Evolutionary conservation across 495 filamentous ascomycete species (phyloP).

Genomic region (Neurospora sp.): DNA sequence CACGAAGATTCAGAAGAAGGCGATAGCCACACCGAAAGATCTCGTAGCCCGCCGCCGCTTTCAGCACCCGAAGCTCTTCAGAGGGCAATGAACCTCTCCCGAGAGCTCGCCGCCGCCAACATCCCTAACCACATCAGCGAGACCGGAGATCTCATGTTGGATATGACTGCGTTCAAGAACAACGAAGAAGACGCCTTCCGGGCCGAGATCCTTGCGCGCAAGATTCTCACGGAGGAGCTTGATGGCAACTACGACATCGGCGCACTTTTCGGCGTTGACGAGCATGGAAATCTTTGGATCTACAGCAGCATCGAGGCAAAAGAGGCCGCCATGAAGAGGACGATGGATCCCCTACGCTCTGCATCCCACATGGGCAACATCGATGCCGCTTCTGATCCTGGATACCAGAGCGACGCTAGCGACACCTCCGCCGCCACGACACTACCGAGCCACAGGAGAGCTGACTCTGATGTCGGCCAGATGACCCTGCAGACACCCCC

Average conservation of each 20-base stretch:
- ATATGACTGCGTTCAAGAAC: constrained; percentile 94
- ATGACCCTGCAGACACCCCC: constrained; percentile 64
- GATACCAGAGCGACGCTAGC: constrained; percentile 75
- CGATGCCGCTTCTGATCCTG: constrained; percentile 82
- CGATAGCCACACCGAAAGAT: constrained; percentile 41
- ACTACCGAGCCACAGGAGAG: constrained; percentile 32
- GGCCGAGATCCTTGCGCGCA: constrained; percentile 88
- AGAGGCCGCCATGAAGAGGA: constrained; percentile 49
- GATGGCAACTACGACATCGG: constrained; percentile 96
- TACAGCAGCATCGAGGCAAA: constrained; percentile 97
- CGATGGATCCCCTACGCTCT: constrained; percentile 31
- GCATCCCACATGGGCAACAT: constrained; percentile 41
- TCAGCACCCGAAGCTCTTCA: constrained; percentile 65
- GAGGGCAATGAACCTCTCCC: constrained; percentile 75
- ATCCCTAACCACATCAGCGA: constrained; percentile 88
- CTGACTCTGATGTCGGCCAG: constrained; percentile 61
- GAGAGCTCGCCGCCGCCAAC: constrained; percentile 78
- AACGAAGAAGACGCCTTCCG: constrained; percentile 84
- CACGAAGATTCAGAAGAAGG: constrained; percentile 24
- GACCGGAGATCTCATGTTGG: constrained; percentile 91
- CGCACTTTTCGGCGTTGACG: constrained; percentile 86
- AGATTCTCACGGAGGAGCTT: constrained; percentile 87
- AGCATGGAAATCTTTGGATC: constrained; percentile 95
- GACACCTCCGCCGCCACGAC: constrained; percentile 30
- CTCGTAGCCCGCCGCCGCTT: constrained; percentile 70